phyloP scores from a whole-genome alignment of 169 alveolate species.

The Plasmodium gonderi region DNA sequence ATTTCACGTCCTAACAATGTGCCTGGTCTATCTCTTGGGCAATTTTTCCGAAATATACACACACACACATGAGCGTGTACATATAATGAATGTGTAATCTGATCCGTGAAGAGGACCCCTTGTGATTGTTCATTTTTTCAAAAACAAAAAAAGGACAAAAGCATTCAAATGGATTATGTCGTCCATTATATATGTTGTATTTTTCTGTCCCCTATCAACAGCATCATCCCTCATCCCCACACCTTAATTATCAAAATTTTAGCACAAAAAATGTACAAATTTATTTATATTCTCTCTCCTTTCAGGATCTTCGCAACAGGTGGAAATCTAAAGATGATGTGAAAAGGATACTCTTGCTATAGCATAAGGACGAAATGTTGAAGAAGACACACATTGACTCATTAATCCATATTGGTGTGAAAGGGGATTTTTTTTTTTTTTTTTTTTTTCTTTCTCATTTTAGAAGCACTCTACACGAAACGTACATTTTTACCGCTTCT shows the following conservation, averaged over 20 bases:
- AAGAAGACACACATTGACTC: not conserved
- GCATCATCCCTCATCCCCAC: not conserved
- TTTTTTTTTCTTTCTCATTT: not conserved
- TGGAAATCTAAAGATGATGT: slow-evolving; percentile 71
- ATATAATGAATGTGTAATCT: too few relatives aligned
- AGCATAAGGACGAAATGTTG: not conserved
- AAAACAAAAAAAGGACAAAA: not conserved
- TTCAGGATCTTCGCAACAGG: slow-evolving; percentile 54
- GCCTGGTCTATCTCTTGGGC: not conserved
- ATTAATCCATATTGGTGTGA: not conserved
- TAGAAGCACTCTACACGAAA: not conserved
- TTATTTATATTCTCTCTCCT: not conserved
- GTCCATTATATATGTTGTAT: too few relatives aligned
- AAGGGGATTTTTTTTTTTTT: not conserved
- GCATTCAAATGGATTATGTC: not conserved
- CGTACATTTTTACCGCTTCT: not conserved
- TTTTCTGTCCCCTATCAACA: not conserved
- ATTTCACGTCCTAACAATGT: not conserved
- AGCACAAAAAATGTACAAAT: not conserved
- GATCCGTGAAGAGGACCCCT: too few relatives aligned
- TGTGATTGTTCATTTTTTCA: not conserved
- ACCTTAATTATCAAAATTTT: too few relatives aligned
- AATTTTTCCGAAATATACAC: too few relatives aligned
- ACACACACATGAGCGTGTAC: too few relatives aligned
- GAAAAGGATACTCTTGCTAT: slow-evolving; percentile 21